Percentiles rank a stretch among this genome's conserved stretches.
Evolutionary conservation across 805 yeast species (phyloP).

Genomic region (Kodamaea laetipori): DNA sequence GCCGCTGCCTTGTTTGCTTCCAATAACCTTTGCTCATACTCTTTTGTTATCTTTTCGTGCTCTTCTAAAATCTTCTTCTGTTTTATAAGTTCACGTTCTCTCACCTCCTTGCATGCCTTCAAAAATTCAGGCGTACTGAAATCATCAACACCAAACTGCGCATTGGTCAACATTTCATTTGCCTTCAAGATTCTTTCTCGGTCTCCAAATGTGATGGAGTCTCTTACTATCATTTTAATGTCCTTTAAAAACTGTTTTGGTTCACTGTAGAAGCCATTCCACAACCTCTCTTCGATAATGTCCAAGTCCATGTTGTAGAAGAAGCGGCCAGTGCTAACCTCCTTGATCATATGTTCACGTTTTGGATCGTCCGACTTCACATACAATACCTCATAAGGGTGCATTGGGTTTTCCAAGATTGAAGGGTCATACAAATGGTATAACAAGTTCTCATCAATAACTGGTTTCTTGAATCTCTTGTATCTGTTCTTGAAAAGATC

Average conservation of each 20-base stretch:
- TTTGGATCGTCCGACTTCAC: constrained; percentile 48
- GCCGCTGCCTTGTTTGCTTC: constrained; percentile 13
- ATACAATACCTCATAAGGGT: constrained; percentile 40
- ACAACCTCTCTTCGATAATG: constrained; percentile 87
- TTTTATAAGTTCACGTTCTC: constrained; percentile 62
- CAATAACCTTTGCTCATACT: constrained; percentile 22
- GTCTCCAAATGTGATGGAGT: constrained; percentile 72
- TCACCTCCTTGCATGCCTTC: constrained; percentile 73
- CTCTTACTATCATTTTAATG: constrained; percentile 78
- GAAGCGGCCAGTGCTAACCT: constrained; percentile 68
- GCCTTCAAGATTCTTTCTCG: constrained; percentile 81
- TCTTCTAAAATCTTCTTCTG: constrained; percentile 47
- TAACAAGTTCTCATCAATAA: constrained; percentile 74
- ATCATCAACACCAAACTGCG: constrained; percentile 94
- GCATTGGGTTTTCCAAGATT: constrained; percentile 38
- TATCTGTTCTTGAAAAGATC: constrained; percentile 85
- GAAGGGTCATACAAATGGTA: constrained; percentile 76
- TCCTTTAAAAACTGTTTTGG: constrained; percentile 89
- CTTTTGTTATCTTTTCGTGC: constrained; percentile 31
- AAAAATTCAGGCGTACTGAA: constrained; percentile 71
- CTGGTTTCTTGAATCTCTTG: constrained; percentile 87
- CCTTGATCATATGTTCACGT: constrained; percentile 75
- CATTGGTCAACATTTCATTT: constrained; percentile 94
- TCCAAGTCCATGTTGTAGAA: constrained; percentile 91
- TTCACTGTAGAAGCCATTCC: constrained; percentile 95